A percentile compares a stretch with the other conserved stretches of the same genome.
These are phyloP conservation scores for Alternaria brassicae DNA, from an alignment of 2,329 filamentous ascomycete genomes.

Conservation along the genomic window DNA sequence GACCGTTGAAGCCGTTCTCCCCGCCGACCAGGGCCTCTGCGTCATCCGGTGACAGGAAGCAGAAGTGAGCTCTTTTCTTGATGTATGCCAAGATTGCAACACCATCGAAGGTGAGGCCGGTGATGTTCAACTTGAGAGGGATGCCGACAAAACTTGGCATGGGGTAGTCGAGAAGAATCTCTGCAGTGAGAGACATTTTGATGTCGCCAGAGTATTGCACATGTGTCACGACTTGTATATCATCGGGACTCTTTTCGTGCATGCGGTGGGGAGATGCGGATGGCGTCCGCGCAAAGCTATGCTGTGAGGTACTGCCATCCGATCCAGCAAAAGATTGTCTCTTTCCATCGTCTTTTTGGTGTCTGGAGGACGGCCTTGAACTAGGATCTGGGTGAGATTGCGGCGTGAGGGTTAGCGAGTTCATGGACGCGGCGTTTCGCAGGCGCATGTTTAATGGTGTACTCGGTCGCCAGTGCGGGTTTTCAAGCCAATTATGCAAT, in stretches of 20 bases:
- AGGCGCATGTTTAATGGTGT: conserved; percentile 47
- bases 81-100: conserved; percentile 93
- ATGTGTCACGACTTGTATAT: conserved; percentile 90
- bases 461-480: conserved; percentile 41
- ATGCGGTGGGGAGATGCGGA: conserved; percentile 59
- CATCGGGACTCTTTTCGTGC: conserved; percentile 79
- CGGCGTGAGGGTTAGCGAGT: conserved; percentile 55
- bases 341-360: conserved; percentile 43
- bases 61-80: conserved; percentile 87
- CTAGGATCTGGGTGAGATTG: conserved; percentile 55
- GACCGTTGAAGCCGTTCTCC: conserved; percentile 48
- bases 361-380: conserved; percentile 55
- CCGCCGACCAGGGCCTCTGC: conserved; percentile 70
- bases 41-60: conserved; percentile 92
- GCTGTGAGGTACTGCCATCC: conserved; percentile 36
- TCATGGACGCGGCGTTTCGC: conserved; percentile 52
- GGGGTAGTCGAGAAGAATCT: conserved; percentile 95
- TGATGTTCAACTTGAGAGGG: conserved; percentile 92
- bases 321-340: conserved; percentile 39
- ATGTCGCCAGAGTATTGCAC: conserved; percentile 90
- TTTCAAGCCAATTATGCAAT: conserved; percentile 60
- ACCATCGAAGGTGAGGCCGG: conserved; percentile 92
- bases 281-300: conserved; percentile 38
- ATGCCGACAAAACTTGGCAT: conserved; percentile 99
- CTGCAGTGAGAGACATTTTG: conserved; percentile 85